phyloP scores from a whole-genome alignment of 163 green algal species.

The Scenedesmus sp. region DNA sequence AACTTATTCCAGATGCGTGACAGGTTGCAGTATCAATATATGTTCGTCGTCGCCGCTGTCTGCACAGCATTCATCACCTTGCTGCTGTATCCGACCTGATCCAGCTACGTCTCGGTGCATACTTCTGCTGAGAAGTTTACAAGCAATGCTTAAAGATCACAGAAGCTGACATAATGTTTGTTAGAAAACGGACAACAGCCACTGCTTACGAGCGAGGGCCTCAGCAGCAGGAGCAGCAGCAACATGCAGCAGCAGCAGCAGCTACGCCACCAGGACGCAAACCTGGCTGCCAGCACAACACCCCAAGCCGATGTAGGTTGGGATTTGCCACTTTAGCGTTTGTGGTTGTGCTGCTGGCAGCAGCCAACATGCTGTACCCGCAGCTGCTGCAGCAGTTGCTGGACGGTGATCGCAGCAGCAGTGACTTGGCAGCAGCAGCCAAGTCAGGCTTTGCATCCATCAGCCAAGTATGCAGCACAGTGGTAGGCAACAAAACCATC shows the following conservation, averaged over 20 bases:
- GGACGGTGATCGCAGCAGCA: neutral
- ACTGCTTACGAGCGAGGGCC: neutral
- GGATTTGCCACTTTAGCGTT: neutral
- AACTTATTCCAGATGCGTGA: too few relatives aligned
- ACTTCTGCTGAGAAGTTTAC: neutral
- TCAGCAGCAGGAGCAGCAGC: neutral
- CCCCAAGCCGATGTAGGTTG: neutral
- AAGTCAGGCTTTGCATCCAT: neutral
- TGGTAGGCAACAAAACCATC: neutral
- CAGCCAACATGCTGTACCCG: slow-evolving; percentile 2
- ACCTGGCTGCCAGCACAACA: neutral
- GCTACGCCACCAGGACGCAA: neutral
- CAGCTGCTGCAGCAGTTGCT: neutral
- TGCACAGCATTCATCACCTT: neutral
- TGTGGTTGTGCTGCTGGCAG: slow-evolving; percentile 12
- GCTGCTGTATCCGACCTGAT: neutral
- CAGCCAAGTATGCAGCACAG: neutral
- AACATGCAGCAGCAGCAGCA: neutral
- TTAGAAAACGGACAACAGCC: neutral
- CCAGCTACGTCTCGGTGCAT: neutral
- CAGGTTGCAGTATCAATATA: too few relatives aligned
- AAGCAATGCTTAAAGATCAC: neutral
- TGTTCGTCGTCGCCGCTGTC: too few relatives aligned
- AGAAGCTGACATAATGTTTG: neutral
- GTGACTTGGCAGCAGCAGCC: neutral